These are phyloP conservation scores for Grosmannia penicillata DNA, from an alignment of 2,329 filamentous ascomycete genomes.

Conservation along the genomic window DNA sequence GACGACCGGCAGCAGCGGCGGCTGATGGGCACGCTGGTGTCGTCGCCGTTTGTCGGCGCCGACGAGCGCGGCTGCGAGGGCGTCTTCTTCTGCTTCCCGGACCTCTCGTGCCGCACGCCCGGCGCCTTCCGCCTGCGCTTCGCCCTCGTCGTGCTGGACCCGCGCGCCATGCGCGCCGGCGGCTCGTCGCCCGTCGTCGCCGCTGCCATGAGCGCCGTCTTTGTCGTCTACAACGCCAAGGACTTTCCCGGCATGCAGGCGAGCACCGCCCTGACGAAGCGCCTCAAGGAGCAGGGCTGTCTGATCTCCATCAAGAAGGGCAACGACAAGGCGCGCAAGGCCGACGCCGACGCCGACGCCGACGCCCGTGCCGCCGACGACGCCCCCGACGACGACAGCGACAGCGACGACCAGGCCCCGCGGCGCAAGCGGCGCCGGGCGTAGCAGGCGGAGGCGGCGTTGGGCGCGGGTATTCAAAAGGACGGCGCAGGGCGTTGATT, in stretches of 20 bases:
- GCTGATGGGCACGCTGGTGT: slow-evolving; percentile 67
- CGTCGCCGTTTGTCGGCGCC: slow-evolving; percentile 59
- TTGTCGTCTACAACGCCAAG: slow-evolving; percentile 70
- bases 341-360: slow-evolving; percentile 29
- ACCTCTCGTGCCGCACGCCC: slow-evolving; percentile 64
- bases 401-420: background rate
- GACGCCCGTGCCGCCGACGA: slow-evolving; percentile 19
- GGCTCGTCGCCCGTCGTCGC: slow-evolving; percentile 34
- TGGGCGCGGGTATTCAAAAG: too few species aligned
- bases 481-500: too few species aligned
- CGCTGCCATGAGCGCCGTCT: slow-evolving; percentile 49
- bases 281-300: slow-evolving; percentile 64
- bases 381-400: background rate
- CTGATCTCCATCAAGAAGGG: slow-evolving; percentile 80
- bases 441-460: too few species aligned
- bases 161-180: slow-evolving; percentile 38
- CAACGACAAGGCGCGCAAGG: slow-evolving; percentile 42
- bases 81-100: slow-evolving; percentile 76
- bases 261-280: slow-evolving; percentile 58
- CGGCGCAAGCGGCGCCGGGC: too few species aligned
- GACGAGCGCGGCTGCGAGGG: slow-evolving; percentile 61
- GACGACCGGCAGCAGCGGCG: slow-evolving; percentile 59
- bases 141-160: slow-evolving; percentile 57
- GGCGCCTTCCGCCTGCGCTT: slow-evolving; percentile 65
- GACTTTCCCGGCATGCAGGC: slow-evolving; percentile 76